Evolutionary conservation across 495 filamentous ascomycete genomes (phyloP).

Genomic region (Choiromyces venosus): DNA sequence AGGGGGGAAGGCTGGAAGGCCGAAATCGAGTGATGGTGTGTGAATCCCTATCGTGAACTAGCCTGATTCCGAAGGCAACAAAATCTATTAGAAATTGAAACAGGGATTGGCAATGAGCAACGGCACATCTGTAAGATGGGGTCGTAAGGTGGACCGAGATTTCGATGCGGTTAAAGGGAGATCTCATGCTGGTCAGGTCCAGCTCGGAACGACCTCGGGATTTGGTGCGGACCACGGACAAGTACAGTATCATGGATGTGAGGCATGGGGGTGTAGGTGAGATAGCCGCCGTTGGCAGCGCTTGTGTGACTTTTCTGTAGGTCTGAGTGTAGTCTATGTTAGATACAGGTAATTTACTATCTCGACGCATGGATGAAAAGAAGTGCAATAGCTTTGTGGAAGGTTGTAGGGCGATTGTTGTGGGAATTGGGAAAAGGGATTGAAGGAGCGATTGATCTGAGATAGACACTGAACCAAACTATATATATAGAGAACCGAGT

Average conservation of each 20-base stretch:
- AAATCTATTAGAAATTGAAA: not conserved
- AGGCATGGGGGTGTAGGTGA: not conserved
- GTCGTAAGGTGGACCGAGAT: not conserved
- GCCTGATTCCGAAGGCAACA: not conserved
- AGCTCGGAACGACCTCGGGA: not conserved
- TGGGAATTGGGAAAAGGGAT: not conserved
- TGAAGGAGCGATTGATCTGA: not conserved
- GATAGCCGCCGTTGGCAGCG: not conserved
- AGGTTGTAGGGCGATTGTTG: not conserved
- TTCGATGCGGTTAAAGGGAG: not conserved
- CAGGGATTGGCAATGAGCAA: not conserved
- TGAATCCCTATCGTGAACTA: not conserved
- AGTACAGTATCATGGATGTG: not conserved
- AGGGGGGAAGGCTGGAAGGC: not conserved
- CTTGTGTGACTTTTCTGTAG: not conserved
- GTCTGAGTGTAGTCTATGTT: not conserved
- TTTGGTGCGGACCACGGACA: not conserved
- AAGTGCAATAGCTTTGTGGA: not conserved
- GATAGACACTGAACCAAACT: not conserved
- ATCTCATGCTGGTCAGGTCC: not conserved
- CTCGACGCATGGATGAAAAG: not conserved
- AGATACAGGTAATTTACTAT: not conserved
- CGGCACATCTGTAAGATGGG: not conserved
- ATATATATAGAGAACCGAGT: not conserved
- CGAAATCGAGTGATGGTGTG: not conserved